Conservation (phyloP, 1,139 yeast species). For the Kurtzmaniella quercitrusa region DNA sequence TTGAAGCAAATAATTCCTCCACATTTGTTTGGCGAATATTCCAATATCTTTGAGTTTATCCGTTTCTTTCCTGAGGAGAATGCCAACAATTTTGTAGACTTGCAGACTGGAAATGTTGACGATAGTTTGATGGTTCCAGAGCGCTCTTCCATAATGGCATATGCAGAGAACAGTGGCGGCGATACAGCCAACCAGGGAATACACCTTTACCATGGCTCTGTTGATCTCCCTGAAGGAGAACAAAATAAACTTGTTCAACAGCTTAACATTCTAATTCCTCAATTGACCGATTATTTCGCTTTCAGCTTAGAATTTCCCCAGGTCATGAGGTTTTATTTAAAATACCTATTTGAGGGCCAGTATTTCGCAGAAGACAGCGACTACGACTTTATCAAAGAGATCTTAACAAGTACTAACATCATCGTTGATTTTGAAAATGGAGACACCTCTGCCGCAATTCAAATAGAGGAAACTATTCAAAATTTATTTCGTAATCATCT, state of each 20-base stretch:
- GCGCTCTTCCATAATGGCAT: background rate
- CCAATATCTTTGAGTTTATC: background rate
- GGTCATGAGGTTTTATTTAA: slow-evolving; percentile 12
- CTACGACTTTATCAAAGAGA: slow-evolving; percentile 3
- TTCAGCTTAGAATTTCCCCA: slow-evolving; percentile 23
- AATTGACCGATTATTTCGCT: slow-evolving; percentile 26
- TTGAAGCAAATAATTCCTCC: background rate
- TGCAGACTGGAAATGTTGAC: background rate
- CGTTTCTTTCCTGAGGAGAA: slow-evolving; percentile 1
- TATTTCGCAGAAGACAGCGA: slow-evolving; percentile 12
- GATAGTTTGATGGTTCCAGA: background rate
- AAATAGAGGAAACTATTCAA: slow-evolving; percentile 20
- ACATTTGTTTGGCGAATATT: slow-evolving; percentile 1
- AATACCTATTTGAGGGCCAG: slow-evolving; percentile 7
- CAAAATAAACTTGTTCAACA: slow-evolving; percentile 14
- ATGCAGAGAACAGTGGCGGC: no score
- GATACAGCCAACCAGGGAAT: no score
- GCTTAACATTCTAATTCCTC: slow-evolving; percentile 23
- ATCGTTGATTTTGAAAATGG: slow-evolving; percentile 30
- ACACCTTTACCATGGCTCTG: no score
- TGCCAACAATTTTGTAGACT: background rate
- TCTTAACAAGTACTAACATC: slow-evolving; percentile 19
- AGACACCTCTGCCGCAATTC: slow-evolving; percentile 17
- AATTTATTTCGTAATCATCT: slow-evolving; percentile 20
- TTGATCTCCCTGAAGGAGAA: slow-evolving; percentile 11